These are phyloP conservation scores for Periglandula ipomoeae DNA, from an alignment of 2,329 filamentous ascomycete species.

Conservation along the genomic window DNA sequence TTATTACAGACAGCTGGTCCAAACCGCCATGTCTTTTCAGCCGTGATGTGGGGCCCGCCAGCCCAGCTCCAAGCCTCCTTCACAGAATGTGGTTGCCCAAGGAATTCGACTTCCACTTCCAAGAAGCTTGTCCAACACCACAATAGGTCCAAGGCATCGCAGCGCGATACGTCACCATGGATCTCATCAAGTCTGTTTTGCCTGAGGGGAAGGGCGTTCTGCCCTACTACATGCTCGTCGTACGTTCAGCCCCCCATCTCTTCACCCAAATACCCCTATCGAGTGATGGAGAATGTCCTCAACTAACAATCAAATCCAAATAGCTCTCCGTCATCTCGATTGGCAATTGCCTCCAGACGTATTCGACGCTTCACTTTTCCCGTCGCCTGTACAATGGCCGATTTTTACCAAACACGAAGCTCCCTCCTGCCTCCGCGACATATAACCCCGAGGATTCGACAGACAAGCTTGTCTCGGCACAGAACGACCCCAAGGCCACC, in stretches of 20 bases:
- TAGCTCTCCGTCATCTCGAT: conserved; percentile 77
- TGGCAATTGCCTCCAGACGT: conserved; percentile 78
- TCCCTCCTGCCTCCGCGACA: conserved; percentile 29
- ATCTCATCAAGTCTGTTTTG: conserved; percentile 33
- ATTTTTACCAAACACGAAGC: conserved; percentile 42
- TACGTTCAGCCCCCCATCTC: conserved; percentile 23
- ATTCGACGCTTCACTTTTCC: conserved; percentile 70
- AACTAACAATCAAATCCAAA: background rate
- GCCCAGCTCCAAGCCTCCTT: no score
- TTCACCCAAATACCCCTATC: background rate
- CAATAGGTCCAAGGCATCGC: background rate
- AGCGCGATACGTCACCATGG: conserved; percentile 26
- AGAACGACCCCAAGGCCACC: conserved; percentile 36
- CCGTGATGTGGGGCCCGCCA: no score
- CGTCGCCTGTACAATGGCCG: conserved; percentile 74
- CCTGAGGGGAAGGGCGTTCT: conserved; percentile 44
- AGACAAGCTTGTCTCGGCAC: conserved; percentile 37
- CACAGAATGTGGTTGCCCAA: no score
- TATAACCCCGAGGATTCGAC: conserved; percentile 44
- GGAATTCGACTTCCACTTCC: no score
- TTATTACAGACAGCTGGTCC: no score
- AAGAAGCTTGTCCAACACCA: background rate
- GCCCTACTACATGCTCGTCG: conserved; percentile 50
- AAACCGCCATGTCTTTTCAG: no score
- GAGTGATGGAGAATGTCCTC: background rate